Base-by-base conservation (phyloP, 73 alveolate genomes). In the Symbiodinium natans region DNA sequence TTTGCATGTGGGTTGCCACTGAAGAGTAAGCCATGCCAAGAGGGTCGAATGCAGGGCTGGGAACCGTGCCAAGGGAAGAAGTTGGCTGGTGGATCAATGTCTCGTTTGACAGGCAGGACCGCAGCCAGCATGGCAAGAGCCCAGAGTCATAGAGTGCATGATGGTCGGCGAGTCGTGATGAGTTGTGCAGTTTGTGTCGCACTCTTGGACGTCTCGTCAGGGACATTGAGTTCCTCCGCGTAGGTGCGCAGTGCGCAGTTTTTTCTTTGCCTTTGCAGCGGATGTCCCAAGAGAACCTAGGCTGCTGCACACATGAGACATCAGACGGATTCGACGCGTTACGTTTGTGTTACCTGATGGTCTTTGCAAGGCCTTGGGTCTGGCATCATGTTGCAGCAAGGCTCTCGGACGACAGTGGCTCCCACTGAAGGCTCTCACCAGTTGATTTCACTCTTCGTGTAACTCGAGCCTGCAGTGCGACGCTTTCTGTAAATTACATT, bases 211-310 rank as follows among this genome's bases (percentile, higher is more conserved):
- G 19, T 25, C 27, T 17, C 19, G 54, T 10, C 95, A 89, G 95
- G 95, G 95, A 90, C 40, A 90, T 90, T 68, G 97, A 90, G 59
- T 90, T 90, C 34, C 77, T 90, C 82, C 97, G 29, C 97, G 34
- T 90, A 90, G 95, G 95, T 39, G 88, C 71, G 43, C 29, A 23
- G 33, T n/a, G n/a, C n/a, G n/a, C 8, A 48, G 63, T 10, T 8
- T 17, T 17, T 48, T 48, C 17, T 8, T 10, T 8, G 63, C 17
- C 63, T 48, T 48, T 48, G 63, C 63, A 48, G 63, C 63, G 63
- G 63, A 48, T 48, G 63, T 48, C 23, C 17, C 63, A 48, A 48
- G 63, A 48, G 17, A 48, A 48, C 23, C 17, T 48, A 17, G 23
- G 63, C 63, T 48, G 63, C 17, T 48, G 63, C 17, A 48, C 8